Conservation (phyloP, 306 rosid genomes). For the Trichosanthes cucumerina region DNA sequence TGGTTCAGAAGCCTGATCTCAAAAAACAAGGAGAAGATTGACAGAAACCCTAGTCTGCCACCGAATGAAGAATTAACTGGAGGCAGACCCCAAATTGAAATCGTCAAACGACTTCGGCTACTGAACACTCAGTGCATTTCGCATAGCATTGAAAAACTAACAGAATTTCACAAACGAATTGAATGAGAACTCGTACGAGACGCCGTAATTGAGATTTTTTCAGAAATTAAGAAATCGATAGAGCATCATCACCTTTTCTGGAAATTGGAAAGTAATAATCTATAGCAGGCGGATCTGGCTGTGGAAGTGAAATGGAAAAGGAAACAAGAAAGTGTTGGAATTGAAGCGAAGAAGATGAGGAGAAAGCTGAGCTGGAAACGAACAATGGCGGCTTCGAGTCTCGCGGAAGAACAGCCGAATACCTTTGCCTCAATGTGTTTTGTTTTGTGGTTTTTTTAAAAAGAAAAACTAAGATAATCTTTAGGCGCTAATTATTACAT, state of each 20-base stretch:
- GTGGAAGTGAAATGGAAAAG: neutral
- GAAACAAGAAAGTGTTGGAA: neutral
- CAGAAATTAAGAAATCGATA: neutral
- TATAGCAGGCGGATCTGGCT: neutral
- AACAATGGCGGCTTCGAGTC: constrained; percentile 8
- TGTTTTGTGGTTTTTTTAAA: too few species aligned
- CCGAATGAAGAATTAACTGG: constrained; percentile 4
- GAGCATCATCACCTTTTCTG: neutral
- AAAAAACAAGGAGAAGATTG: neutral
- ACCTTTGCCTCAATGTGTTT: too few species aligned
- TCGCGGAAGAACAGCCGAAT: neutral
- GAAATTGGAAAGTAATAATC: neutral
- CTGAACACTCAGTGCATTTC: neutral
- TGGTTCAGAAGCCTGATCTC: constrained; percentile 3
- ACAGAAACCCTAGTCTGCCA: constrained; percentile 11
- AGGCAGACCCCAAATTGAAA: neutral
- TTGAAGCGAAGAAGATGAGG: neutral
- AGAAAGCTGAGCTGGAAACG: constrained; percentile 4
- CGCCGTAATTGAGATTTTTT: neutral
- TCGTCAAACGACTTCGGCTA: neutral
- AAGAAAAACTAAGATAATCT: too few species aligned
- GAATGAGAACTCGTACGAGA: neutral
- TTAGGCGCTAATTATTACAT: too few species aligned
- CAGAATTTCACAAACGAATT: neutral
- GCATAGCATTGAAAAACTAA: neutral